phyloP scores from a whole-genome alignment of 202 grass and related monocot genomes.

The Carex sylvatica region DNA sequence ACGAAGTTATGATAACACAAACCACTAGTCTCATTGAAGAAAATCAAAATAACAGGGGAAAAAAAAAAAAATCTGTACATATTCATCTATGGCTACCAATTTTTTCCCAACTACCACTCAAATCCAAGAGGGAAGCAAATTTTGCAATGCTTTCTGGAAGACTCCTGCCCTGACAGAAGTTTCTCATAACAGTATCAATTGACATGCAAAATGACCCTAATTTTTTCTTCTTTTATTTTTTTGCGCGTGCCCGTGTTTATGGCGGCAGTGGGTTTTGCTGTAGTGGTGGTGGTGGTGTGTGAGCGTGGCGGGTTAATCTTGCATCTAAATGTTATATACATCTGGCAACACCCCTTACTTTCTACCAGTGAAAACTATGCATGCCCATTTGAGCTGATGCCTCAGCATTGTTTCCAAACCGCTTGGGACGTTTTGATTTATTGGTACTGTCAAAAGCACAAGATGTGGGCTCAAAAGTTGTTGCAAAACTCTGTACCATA shows the following conservation, averaged over 20 bases:
- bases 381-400: neutral
- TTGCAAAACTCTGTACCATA: conserved; percentile 48
- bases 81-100: neutral
- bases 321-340: neutral
- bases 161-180: neutral
- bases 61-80: neutral
- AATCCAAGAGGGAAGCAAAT: neutral
- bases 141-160: neutral
- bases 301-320: neutral
- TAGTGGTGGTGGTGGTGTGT: too few species aligned
- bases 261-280: neutral
- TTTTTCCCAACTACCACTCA: neutral
- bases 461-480: neutral
- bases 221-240: neutral
- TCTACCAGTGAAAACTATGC: neutral
- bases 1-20: neutral
- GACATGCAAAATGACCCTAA: neutral
- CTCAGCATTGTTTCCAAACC: neutral
- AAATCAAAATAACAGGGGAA: neutral
- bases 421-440: neutral
- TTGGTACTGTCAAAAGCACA: conserved; percentile 2
- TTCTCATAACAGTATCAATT: neutral
- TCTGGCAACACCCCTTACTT: neutral
- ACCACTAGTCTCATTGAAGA: neutral
- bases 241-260: neutral